phyloP scores from a whole-genome alignment of 768 basidiomycete species.

The Saitozyma podzolica region DNA sequence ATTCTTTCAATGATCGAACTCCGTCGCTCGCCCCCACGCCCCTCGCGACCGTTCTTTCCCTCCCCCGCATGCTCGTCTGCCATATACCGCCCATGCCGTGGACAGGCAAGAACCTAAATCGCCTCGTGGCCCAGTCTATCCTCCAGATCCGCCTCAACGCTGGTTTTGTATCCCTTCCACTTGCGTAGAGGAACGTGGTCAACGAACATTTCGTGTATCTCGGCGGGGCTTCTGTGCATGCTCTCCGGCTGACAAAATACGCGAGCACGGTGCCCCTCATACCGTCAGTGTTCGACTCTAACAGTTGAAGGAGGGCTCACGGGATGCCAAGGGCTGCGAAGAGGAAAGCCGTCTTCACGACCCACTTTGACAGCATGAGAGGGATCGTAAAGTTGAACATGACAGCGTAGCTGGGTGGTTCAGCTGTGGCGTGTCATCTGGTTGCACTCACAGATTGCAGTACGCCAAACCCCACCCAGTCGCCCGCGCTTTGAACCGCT shows the following conservation, averaged over 20 bases:
- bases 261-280: conserved; percentile 9
- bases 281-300: not conserved
- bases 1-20: too few relatives aligned
- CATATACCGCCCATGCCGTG: too few relatives aligned
- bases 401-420: conserved; percentile 8
- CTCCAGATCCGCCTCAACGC: conserved; percentile 14
- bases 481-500: conserved; percentile 8
- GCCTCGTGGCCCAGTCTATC: not conserved
- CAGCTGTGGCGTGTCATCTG: not conserved
- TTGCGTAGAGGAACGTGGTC: conserved; percentile 15
- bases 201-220: conserved; percentile 30
- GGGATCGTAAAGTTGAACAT: conserved; percentile 23
- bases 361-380: conserved; percentile 23
- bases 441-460: conserved; percentile 17
- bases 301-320: conserved; percentile 7
- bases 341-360: conserved; percentile 22
- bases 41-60: too few relatives aligned
- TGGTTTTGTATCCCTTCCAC: conserved; percentile 21
- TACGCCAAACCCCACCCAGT: conserved; percentile 21
- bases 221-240: conserved; percentile 17
- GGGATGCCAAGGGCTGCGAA: conserved; percentile 16
- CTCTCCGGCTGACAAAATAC: conserved; percentile 28
- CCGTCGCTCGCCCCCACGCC: too few relatives aligned
- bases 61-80: too few relatives aligned
- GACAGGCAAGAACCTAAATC: not conserved